phyloP scores from a whole-genome alignment of 495 filamentous ascomycete genomes.

The Penicillium diatomitis region DNA sequence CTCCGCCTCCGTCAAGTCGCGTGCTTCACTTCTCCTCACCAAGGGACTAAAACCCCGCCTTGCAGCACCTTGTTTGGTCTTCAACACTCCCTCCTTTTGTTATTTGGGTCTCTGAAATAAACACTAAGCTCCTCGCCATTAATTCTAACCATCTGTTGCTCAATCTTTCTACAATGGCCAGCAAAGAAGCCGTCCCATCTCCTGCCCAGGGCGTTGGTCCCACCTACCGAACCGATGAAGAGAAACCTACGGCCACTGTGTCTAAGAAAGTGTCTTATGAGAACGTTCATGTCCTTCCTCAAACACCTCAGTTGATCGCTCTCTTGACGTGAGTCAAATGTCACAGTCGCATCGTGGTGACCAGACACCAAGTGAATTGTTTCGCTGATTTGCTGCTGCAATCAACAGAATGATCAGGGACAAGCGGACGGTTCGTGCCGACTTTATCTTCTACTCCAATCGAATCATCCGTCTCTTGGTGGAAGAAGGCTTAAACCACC shows the following conservation, averaged over 20 bases:
- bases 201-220: constrained; percentile 71
- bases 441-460: constrained; percentile 99
- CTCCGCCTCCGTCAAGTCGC: not conserved
- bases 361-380: not conserved
- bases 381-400: constrained; percentile 8
- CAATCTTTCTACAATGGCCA: constrained; percentile 12
- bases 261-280: constrained; percentile 73
- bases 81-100: too few species aligned
- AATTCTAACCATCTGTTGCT: not conserved
- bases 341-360: too few species aligned
- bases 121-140: not conserved
- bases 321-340: constrained; percentile 71
- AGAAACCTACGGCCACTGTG: constrained; percentile 84
- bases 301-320: constrained; percentile 94
- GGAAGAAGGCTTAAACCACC: constrained; percentile 94
- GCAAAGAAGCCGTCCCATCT: constrained; percentile 31
- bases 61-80: too few species aligned
- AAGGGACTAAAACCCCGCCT: not conserved
- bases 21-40: not conserved
- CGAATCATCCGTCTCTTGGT: constrained; percentile 96
- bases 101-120: too few species aligned
- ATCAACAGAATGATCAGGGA: constrained; percentile 81
- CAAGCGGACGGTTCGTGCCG: constrained; percentile 75
- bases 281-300: constrained; percentile 82
- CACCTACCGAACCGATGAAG: constrained; percentile 61